Percentiles rank a stretch among this genome's conserved stretches.
phyloP scores from a whole-genome alignment of 1,284 basidiomycete species.

The Cryptococcus sp. region DNA sequence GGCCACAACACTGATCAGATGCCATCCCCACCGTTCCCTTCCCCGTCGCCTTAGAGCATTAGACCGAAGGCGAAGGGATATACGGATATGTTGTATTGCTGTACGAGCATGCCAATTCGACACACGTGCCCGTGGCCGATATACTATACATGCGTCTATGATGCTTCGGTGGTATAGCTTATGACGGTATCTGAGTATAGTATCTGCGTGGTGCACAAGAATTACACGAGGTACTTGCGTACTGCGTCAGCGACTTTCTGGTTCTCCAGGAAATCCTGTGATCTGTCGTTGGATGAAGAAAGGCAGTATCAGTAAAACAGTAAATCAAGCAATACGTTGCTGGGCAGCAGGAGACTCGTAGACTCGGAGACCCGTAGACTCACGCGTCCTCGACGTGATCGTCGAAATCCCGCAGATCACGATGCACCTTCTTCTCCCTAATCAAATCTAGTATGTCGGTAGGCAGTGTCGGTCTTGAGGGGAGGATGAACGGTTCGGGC shows the following conservation, averaged over 20 bases:
- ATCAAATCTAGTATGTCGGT: slow-evolving; percentile 31
- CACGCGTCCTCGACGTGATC: slow-evolving; percentile 52
- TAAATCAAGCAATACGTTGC: background rate
- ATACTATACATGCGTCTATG: background rate
- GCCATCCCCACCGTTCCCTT: background rate
- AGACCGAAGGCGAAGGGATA: background rate
- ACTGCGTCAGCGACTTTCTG: background rate
- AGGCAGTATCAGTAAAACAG: too few species aligned
- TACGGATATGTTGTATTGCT: background rate
- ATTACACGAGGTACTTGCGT: background rate
- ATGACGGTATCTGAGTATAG: background rate
- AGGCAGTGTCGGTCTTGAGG: slow-evolving; percentile 17
- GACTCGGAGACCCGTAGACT: slow-evolving; percentile 27
- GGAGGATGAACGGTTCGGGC: slow-evolving; percentile 17
- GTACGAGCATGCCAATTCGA: background rate
- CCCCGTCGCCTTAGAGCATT: background rate
- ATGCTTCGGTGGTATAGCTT: background rate
- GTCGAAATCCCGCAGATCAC: slow-evolving; percentile 48
- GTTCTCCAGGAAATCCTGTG: background rate
- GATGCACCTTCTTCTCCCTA: slow-evolving; percentile 29
- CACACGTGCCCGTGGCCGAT: background rate
- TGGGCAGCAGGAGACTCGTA: background rate
- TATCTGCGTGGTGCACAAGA: background rate
- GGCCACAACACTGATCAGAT: background rate
- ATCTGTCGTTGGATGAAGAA: background rate